Conservation (phyloP, 2,329 filamentous ascomycete species). For the Dendryphion nanum region DNA sequence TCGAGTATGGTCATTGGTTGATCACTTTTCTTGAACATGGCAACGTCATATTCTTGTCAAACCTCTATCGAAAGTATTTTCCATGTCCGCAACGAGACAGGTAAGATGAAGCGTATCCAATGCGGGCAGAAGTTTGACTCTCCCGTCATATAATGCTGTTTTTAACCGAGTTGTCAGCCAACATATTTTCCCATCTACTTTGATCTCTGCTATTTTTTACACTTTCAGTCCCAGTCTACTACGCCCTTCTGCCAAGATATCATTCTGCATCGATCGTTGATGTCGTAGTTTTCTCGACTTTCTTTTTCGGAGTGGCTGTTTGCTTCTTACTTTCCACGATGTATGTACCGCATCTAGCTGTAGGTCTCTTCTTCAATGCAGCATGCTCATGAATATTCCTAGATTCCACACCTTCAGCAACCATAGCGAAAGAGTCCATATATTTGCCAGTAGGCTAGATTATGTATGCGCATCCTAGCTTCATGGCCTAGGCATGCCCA, state of each 20-base stretch:
- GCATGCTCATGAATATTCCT: not conserved
- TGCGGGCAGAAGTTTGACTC: not conserved
- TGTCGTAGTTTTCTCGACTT: not conserved
- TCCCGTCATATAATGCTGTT: not conserved
- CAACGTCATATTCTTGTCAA: not conserved
- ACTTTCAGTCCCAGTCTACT: not conserved
- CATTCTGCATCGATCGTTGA: not conserved
- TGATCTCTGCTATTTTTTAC: not conserved
- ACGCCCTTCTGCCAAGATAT: not conserved
- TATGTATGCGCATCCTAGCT: no score
- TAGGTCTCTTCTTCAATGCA: no score
- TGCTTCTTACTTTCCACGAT: constrained; percentile 49
- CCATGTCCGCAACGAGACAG: not conserved
- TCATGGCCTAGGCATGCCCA: no score
- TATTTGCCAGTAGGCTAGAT: constrained; percentile 13
- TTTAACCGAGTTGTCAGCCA: not conserved
- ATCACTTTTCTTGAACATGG: not conserved
- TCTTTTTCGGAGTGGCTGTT: constrained; percentile 45
- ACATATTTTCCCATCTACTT: not conserved
- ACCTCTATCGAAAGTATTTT: not conserved
- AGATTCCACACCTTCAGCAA: constrained; percentile 18
- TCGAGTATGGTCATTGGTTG: not conserved
- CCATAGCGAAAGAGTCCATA: constrained; percentile 10
- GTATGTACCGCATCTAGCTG: constrained; percentile 35
- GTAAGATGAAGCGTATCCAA: not conserved